Conservation (phyloP, 2,329 filamentous ascomycete species). For the Alternaria longipes region DNA sequence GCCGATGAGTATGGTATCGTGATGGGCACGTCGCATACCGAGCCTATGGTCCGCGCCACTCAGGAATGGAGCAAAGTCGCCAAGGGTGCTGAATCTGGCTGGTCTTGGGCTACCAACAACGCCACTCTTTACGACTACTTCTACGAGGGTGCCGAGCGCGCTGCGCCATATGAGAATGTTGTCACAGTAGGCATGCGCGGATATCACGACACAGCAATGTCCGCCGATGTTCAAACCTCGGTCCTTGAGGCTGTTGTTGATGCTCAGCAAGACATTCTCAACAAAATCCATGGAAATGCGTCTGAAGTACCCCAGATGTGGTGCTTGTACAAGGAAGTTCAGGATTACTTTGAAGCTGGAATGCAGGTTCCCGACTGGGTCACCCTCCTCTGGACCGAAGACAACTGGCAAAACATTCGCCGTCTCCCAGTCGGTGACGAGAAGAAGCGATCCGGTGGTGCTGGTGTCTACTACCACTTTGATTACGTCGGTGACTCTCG, state of each 20-base stretch:
- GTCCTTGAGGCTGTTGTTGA: conserved; percentile 69
- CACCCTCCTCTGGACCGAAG: conserved; percentile 73
- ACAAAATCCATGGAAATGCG: conserved; percentile 62
- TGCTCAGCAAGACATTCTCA: conserved; percentile 67
- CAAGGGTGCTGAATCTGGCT: conserved; percentile 62
- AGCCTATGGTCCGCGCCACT: conserved; percentile 72
- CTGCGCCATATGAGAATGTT: conserved; percentile 71
- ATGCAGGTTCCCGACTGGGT: conserved; percentile 71
- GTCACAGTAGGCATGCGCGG: conserved; percentile 76
- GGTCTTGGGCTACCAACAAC: conserved; percentile 77
- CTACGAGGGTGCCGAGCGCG: conserved; percentile 70
- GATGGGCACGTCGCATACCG: conserved; percentile 76
- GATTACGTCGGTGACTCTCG: conserved; percentile 70
- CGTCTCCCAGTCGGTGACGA: conserved; percentile 69
- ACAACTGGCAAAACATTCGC: conserved; percentile 74
- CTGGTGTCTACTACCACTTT: conserved; percentile 73
- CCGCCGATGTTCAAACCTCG: conserved; percentile 64
- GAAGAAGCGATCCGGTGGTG: conserved; percentile 66
- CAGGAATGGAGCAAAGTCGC: conserved; percentile 59
- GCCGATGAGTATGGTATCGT: conserved; percentile 79
- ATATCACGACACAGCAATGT: conserved; percentile 70
- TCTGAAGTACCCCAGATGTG: conserved; percentile 72
- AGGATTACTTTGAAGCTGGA: conserved; percentile 72
- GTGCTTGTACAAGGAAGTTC: conserved; percentile 79
- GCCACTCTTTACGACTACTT: conserved; percentile 74